Evolutionary conservation across 2,329 filamentous ascomycete genomes (phyloP), one percentile per base, ranked within the genome.

Genomic region (Metarhizium brunneum): DNA sequence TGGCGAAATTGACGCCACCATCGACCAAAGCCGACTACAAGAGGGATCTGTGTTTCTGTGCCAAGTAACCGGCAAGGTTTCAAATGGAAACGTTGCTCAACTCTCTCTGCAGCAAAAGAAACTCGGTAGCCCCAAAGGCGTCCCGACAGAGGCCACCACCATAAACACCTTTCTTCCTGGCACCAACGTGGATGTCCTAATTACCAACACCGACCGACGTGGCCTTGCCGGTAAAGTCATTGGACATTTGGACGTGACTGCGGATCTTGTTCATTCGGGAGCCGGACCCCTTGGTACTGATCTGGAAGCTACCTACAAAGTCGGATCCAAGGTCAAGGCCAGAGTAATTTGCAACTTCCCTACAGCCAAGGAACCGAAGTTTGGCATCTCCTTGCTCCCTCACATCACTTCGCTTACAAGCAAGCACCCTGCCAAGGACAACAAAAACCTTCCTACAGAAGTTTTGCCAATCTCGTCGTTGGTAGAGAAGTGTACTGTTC

Each of bases 201-300:
- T 99, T 42, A 87, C 88, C 2, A 87, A 94, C 50, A 83, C 88
- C 14, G 84, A 85, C 11, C 71, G 80, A 13, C 83, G 81, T 60
- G 94, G 94, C n/a, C 73, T 99, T 57, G 77, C 82, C 51, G 94
- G 94, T 64, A 96, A 96, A 70, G 83, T 97, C 48, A 88, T 99
- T 80, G 95, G 94, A 16, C 84, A 92, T 67, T 74, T 99, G 29
- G 90, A 96, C 71, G 88, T 90, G 11, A 96, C 91, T 1, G 91
- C 92, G 18, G 94, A 99, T 69, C 69, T 92, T 40, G 82, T 96
- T 47, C 94, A 99, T 70, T 95, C 91, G 14, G 91, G 91, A 40
- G 82, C 83, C 52, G 88, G 85, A 3, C 81, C 84, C 47, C 80
- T 82, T 56, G 83, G 83, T 30, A 78, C 83, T 49, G 85, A 94